Evolutionary conservation across 2,329 filamentous ascomycete genomes (phyloP).

Genomic region (Diaporthe aspalathi): DNA sequence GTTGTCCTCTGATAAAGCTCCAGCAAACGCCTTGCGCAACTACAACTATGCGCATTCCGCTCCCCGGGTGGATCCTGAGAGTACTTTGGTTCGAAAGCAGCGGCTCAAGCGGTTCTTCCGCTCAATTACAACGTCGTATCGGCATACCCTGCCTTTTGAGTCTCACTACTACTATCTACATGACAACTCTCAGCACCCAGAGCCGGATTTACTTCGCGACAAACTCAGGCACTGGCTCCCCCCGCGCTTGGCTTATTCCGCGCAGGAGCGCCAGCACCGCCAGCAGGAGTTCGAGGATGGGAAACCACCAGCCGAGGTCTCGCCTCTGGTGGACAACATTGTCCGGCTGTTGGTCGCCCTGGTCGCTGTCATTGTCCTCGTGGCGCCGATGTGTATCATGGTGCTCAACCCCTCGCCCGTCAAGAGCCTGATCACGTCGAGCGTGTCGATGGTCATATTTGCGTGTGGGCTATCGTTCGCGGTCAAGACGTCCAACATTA

Average conservation of each 20-base stretch:
- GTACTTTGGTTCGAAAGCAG: background rate
- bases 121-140: background rate
- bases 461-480: background rate
- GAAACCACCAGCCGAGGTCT: background rate
- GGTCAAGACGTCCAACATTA: background rate
- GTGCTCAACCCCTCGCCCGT: background rate
- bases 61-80: background rate
- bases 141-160: background rate
- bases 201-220: background rate
- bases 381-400: background rate
- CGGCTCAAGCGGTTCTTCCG: background rate
- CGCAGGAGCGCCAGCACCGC: background rate
- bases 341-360: background rate
- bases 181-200: background rate
- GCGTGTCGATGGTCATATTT: background rate
- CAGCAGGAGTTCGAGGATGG: background rate
- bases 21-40: background rate
- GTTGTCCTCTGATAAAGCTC: background rate
- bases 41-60: background rate
- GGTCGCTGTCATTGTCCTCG: background rate
- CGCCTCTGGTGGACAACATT: background rate
- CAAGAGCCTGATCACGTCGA: background rate
- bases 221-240: background rate
- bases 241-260: background rate
- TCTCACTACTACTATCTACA: background rate